A percentile compares a stretch with the other conserved stretches of the same genome.
Evolutionary conservation across 2,329 filamentous ascomycete species (phyloP).

Genomic region (Alternaria brassicae): DNA sequence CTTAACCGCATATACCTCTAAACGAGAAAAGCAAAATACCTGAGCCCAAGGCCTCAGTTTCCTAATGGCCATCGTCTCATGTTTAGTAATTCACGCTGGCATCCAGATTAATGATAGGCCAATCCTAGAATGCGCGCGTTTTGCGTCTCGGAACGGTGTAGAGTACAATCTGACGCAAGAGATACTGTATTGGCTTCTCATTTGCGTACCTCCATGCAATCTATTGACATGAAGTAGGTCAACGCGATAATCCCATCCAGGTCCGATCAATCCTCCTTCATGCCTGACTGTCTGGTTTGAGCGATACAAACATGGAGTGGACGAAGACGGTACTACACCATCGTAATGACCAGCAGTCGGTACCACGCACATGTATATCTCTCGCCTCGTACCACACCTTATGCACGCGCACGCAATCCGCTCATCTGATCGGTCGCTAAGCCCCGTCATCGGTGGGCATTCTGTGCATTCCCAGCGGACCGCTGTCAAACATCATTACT

Average conservation of each 20-base stretch:
- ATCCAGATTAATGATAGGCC: neutral
- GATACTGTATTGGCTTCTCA: neutral
- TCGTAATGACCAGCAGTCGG: neutral
- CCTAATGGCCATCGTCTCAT: neutral
- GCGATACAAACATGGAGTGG: neutral
- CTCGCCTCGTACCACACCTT: neutral
- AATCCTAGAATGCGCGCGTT: neutral
- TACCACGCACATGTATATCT: neutral
- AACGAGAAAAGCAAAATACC: neutral
- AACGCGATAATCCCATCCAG: neutral
- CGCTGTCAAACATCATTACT: slow-evolving; percentile 9
- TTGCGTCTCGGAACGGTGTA: neutral
- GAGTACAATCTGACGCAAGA: neutral
- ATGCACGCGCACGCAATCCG: neutral
- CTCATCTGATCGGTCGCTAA: slow-evolving; percentile 10
- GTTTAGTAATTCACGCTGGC: neutral
- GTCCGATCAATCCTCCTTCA: neutral
- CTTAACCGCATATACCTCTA: neutral
- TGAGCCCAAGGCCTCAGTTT: neutral
- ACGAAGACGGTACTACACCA: neutral
- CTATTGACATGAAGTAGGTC: neutral
- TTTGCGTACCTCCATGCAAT: neutral
- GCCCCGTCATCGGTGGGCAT: slow-evolving; percentile 22
- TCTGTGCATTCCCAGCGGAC: slow-evolving; percentile 21
- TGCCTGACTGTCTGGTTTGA: neutral